Conservation (phyloP, 768 basidiomycete genomes). For the Pluteus cervinus region DNA sequence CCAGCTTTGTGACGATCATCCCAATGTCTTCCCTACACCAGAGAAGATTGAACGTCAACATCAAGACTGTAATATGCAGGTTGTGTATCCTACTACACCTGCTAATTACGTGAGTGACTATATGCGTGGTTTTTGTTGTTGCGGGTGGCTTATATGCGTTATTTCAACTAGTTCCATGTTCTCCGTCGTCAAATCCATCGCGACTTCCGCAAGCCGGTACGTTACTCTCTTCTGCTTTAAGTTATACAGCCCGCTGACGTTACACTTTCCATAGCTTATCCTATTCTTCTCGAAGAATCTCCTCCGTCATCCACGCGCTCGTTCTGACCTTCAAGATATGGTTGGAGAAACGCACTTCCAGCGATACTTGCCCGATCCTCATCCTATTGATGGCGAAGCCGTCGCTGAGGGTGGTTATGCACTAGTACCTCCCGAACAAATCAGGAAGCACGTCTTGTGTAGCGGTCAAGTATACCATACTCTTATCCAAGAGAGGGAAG, state of each 20-base stretch:
- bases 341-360: slow-evolving; percentile 84
- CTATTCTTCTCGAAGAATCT: slow-evolving; percentile 97
- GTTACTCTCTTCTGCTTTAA: slow-evolving; percentile 12
- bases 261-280: slow-evolving; percentile 51
- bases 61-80: slow-evolving; percentile 99
- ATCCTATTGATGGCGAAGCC: slow-evolving; percentile 59
- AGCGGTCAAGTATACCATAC: slow-evolving; percentile 93
- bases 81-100: slow-evolving; percentile 97
- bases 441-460: slow-evolving; percentile 90
- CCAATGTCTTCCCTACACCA: slow-evolving; percentile 78
- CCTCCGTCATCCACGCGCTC: slow-evolving; percentile 89
- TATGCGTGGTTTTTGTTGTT: not conserved
- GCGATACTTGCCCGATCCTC: slow-evolving; percentile 85
- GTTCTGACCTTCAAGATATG: slow-evolving; percentile 86
- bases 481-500: slow-evolving; percentile 85
- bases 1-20: slow-evolving; percentile 97
- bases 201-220: slow-evolving; percentile 94
- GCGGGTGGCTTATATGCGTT: slow-evolving; percentile 1
- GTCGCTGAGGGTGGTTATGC: too few species aligned
- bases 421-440: slow-evolving; percentile 78
- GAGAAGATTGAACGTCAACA: slow-evolving; percentile 93
- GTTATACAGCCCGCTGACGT: not conserved
- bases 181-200: slow-evolving; percentile 95
- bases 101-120: slow-evolving; percentile 73
- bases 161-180: slow-evolving; percentile 77